phyloP scores from a whole-genome alignment of 345 rosid genomes.

The Bruguiera gymnorhiza region DNA sequence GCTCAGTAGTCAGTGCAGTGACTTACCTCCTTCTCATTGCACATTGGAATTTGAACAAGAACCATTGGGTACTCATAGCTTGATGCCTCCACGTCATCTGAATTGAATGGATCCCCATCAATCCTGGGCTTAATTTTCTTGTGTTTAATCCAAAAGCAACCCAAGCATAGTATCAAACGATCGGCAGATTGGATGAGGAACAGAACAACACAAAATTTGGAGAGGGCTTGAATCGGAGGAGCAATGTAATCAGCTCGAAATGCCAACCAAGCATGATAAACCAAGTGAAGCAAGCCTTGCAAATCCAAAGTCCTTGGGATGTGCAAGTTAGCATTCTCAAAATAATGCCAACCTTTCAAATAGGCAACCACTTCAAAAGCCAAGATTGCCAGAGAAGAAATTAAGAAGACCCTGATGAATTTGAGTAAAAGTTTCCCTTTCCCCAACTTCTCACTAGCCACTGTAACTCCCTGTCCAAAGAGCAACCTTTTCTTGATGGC shows the following conservation, averaged over 20 bases:
- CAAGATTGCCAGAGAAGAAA: slow-evolving; percentile 43
- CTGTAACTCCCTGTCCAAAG: slow-evolving; percentile 51
- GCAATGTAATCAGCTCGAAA: slow-evolving; percentile 69
- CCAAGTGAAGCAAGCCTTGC: slow-evolving; percentile 59
- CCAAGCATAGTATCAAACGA: slow-evolving; percentile 67
- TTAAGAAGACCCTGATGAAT: slow-evolving; percentile 51
- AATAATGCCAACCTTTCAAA: slow-evolving; percentile 77
- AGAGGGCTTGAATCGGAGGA: slow-evolving; percentile 55
- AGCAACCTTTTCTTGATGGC: slow-evolving; percentile 66
- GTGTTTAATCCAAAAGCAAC: slow-evolving; percentile 77
- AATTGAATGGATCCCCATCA: slow-evolving; percentile 49
- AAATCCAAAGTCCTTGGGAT: slow-evolving; percentile 58
- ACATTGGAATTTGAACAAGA: slow-evolving; percentile 90
- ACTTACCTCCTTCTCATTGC: slow-evolving; percentile 76
- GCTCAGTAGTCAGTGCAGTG: not conserved
- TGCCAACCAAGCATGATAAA: slow-evolving; percentile 58
- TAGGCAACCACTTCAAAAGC: slow-evolving; percentile 72
- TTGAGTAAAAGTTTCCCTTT: slow-evolving; percentile 60
- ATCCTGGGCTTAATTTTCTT: slow-evolving; percentile 66
- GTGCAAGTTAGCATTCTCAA: slow-evolving; percentile 53
- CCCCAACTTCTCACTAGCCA: slow-evolving; percentile 56
- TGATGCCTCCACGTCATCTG: slow-evolving; percentile 52
- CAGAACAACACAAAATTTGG: slow-evolving; percentile 60
- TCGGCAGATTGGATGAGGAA: slow-evolving; percentile 76
- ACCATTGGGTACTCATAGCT: slow-evolving; percentile 62